A percentile compares a stretch with the other conserved stretches of the same genome.
These are phyloP conservation scores for Talaromyces adpressus DNA, from an alignment of 495 filamentous ascomycete species.

Conservation along the genomic window DNA sequence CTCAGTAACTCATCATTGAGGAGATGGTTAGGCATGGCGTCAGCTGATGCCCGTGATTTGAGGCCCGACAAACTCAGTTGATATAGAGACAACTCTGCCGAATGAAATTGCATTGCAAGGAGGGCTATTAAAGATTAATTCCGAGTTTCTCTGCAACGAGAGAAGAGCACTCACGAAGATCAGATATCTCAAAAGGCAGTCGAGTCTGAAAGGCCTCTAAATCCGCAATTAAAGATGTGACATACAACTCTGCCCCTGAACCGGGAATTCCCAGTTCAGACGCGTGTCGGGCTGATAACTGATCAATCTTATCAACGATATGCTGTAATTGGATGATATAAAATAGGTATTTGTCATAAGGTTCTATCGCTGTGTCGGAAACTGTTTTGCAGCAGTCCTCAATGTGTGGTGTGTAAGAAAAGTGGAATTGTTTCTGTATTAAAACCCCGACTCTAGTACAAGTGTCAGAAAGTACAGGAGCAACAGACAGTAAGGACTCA, in stretches of 20 bases:
- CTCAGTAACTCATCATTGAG: constrained; percentile 1
- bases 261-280: constrained; percentile 11
- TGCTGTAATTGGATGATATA: constrained; percentile 18
- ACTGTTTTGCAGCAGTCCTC: constrained; percentile 17
- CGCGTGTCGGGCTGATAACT: constrained; percentile 12
- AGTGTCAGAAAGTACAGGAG: neutral
- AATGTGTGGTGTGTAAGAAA: constrained; percentile 14
- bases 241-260: constrained; percentile 17
- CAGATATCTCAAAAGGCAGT: constrained; percentile 13
- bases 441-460: constrained; percentile 12
- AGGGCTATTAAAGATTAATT: constrained; percentile 8
- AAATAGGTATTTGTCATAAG: constrained; percentile 16
- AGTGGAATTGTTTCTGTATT: constrained; percentile 18
- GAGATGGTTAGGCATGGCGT: neutral
- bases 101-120: constrained; percentile 17
- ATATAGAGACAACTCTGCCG: constrained; percentile 17
- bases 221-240: constrained; percentile 16
- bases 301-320: constrained; percentile 20
- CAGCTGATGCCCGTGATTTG: neutral
- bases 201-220: constrained; percentile 13
- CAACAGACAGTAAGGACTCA: neutral
- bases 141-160: neutral
- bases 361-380: constrained; percentile 9
- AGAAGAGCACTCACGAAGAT: constrained; percentile 12
- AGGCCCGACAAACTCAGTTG: constrained; percentile 14